Conservation (phyloP, 768 basidiomycete species). For the Flagelloscypha sp. region DNA sequence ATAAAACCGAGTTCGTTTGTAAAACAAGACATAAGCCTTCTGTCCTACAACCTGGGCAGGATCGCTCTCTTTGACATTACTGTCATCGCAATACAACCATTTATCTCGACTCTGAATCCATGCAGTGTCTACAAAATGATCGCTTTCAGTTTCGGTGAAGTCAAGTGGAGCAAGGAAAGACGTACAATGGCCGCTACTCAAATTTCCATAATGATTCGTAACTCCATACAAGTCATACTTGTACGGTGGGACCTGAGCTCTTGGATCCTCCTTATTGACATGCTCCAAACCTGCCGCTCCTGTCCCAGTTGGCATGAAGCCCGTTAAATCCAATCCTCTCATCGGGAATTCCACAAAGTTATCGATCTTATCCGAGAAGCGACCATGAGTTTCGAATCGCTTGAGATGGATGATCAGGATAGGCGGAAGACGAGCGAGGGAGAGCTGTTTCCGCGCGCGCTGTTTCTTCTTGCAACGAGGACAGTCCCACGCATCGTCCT, state of each 20-base stretch:
- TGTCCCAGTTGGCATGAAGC: slow-evolving; percentile 69
- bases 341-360: slow-evolving; percentile 88
- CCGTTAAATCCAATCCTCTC: slow-evolving; percentile 51
- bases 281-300: slow-evolving; percentile 8
- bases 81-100: slow-evolving; percentile 94
- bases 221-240: slow-evolving; percentile 92
- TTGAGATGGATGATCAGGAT: slow-evolving; percentile 89
- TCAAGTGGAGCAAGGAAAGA: slow-evolving; percentile 9
- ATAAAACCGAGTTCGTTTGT: slow-evolving; percentile 69
- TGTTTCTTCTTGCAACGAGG: slow-evolving; percentile 88
- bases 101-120: slow-evolving; percentile 79
- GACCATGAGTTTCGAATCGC: slow-evolving; percentile 84
- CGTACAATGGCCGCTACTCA: slow-evolving; percentile 95
- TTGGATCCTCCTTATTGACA: slow-evolving; percentile 61
- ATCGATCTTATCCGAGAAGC: slow-evolving; percentile 94
- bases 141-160: slow-evolving; percentile 1
- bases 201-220: slow-evolving; percentile 91
- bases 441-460: slow-evolving; percentile 77
- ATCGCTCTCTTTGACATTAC: slow-evolving; percentile 67
- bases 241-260: slow-evolving; percentile 80
- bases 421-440: slow-evolving; percentile 87
- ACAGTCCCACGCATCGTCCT: slow-evolving; percentile 95
- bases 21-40: slow-evolving; percentile 79
- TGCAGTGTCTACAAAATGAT: slow-evolving; percentile 66
- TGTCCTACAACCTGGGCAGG: slow-evolving; percentile 77